Conservation (phyloP, 768 basidiomycete species). For the Termitomyces sp. region DNA sequence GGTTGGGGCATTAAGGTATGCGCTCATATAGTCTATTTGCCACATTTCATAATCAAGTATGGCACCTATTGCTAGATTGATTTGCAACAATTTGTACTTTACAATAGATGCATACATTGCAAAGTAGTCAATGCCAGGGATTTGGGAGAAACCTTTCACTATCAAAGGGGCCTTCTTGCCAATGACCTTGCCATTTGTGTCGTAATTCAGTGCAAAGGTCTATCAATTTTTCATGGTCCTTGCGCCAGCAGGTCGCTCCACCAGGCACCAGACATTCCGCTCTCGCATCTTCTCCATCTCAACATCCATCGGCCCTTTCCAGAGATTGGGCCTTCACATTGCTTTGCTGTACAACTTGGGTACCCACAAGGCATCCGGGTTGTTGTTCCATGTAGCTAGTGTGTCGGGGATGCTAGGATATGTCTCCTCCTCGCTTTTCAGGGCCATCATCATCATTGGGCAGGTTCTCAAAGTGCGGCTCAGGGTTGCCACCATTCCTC, state of each 20-base stretch:
- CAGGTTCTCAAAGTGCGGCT: not conserved
- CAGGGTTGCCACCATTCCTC: not conserved
- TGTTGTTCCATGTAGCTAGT: not conserved
- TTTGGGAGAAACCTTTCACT: not conserved
- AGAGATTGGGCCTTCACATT: not conserved
- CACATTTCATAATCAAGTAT: not conserved
- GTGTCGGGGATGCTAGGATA: not conserved
- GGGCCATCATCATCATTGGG: not conserved
- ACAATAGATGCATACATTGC: not conserved
- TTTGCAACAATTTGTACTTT: not conserved
- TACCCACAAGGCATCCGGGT: not conserved
- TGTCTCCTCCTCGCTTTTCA: not conserved
- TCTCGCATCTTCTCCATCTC: not conserved
- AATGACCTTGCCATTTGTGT: not conserved
- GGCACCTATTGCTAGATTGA: not conserved
- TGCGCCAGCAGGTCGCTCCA: not conserved
- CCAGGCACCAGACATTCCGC: constrained; percentile 4
- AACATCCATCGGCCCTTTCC: not conserved
- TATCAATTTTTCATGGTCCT: not conserved
- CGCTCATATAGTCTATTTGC: not conserved
- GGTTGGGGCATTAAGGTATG: not conserved
- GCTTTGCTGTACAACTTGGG: not conserved
- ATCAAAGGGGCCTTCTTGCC: not conserved
- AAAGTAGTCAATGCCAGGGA: not conserved
- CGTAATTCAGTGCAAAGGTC: not conserved